Base-by-base conservation (phyloP, 2,329 filamentous ascomycete species). In the Daldinia sp. region DNA sequence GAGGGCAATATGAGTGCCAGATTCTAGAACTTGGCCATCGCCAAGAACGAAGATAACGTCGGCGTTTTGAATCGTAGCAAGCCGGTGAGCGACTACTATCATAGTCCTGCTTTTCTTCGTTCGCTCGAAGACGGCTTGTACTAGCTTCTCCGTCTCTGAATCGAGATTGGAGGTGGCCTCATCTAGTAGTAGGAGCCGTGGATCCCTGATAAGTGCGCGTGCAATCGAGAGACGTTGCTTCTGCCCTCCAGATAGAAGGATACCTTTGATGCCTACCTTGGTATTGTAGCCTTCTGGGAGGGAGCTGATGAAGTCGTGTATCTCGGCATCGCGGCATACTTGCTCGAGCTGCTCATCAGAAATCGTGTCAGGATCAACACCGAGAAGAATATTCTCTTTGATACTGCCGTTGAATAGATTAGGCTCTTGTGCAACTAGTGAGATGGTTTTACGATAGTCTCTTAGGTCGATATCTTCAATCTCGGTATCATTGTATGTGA, bases 31-130 rank as follows among this genome's bases (percentile, higher is more conserved):
- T 66, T 80, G 83, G 3, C 88, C 87, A 55, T 88, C 83, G 5
- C 90, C 90, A 47, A 95, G 84, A 0, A 94, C 90, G 70, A 91
- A 92, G 49, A 94, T 94, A 11, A 88, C 77, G 73, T 94, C 88
- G 1, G 91, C 90, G 69, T 93, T 89, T 73, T 91, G 90, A 23
- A 94, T 87, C 8, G 90, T 94, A 0, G 89, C 88, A 51, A 94
- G 79, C 17, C 91, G 82, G 74, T 94, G 92, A 1, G 92, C 91
- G 9, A 94, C 90, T 1, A 90, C 90, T 5, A 94, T 81, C 63
- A 91, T 91, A 1, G 91, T 87, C 6, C 84, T 77, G 13, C 83
- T 83, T 71, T 85, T 83, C 13, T 82, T 82, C 0, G 86, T 87
- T 41, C 79, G 81, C 77, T 92, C 88, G 70, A 94, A 86, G 0